Evolutionary conservation across 2,329 filamentous ascomycete genomes (phyloP), one percentile per base, ranked within the genome.

Genomic region (Aspergillus unguis): DNA sequence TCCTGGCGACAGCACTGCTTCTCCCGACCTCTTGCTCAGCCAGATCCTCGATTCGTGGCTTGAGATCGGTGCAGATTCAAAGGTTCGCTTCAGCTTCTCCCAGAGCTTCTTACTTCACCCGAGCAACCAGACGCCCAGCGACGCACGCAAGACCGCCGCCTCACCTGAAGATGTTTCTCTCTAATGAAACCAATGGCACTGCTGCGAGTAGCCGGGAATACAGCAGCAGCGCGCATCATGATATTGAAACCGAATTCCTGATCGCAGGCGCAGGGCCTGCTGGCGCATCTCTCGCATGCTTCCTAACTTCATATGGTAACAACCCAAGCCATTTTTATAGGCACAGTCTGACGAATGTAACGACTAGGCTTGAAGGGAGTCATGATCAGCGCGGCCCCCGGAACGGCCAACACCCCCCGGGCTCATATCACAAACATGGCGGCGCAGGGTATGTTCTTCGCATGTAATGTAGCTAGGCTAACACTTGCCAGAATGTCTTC

Each of bases 351-450:
- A 6, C 17, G 29, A 44, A 6, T 26, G 27, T 11, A 40, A n/a
- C 35, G 10, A 37, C 28, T 27, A 78, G 77, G 73, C 2, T 63
- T 80, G 3, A 77, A 68, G 29, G 83, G 83, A 1, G 73, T 85
- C 41, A 75, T 85, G 56, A 71, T 85, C 46, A 75, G 75, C 5
- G 62, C 73, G 2, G 74, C 77, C 0, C 65, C 79, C 0, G 74
- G 76, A 3, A 82, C 77, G 1, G 80, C 82, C 1, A 70, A 80
- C 52, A 83, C 81, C 1, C 83, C 83, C 1, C 71, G 83, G 27
- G 82, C 82, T 0, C 82, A 85, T 61, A 81, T 84, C 51, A 83
- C 79, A 40, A 85, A 84, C 31, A 45, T 45, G 43, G 43, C 43
- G 2, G 43, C 43, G 5, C 17, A 35, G 4, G 43, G 43, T 45